phyloP scores from a whole-genome alignment of 495 filamentous ascomycete genomes.

The Venustampulla echinocandica region DNA sequence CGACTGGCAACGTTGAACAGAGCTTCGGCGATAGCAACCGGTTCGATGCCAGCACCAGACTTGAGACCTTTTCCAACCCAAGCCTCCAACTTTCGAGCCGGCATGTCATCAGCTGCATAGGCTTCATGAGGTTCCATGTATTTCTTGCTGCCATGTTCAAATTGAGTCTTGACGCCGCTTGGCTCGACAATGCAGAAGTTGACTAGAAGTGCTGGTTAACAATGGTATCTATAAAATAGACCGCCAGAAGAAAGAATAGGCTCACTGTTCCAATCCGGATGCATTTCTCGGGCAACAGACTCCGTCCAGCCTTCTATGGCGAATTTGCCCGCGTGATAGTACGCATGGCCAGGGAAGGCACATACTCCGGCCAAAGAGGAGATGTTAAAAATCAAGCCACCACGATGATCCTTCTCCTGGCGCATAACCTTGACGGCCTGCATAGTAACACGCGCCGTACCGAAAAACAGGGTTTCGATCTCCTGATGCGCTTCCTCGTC shows the following conservation, averaged over 20 bases:
- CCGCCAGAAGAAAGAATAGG: slow-evolving; percentile 2
- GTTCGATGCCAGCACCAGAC: slow-evolving; percentile 29
- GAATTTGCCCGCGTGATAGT: slow-evolving; percentile 49
- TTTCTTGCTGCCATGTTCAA: slow-evolving; percentile 21
- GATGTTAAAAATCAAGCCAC: slow-evolving; percentile 46
- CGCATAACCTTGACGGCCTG: slow-evolving; percentile 37
- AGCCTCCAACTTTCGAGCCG: slow-evolving; percentile 27
- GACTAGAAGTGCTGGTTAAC: slow-evolving; percentile 21
- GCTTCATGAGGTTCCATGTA: slow-evolving; percentile 26
- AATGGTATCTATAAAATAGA: neutral
- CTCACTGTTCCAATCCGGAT: slow-evolving; percentile 38
- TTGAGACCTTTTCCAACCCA: slow-evolving; percentile 28
- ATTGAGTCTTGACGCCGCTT: slow-evolving; percentile 41
- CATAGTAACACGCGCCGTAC: slow-evolving; percentile 33
- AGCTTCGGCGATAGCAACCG: slow-evolving; percentile 28
- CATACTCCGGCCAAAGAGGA: slow-evolving; percentile 42
- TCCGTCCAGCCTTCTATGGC: slow-evolving; percentile 49
- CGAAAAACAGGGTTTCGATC: slow-evolving; percentile 48
- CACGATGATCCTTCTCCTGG: slow-evolving; percentile 16
- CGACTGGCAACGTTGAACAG: slow-evolving; percentile 31
- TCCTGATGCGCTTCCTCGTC: slow-evolving; percentile 30
- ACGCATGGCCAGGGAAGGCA: slow-evolving; percentile 40
- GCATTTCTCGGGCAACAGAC: slow-evolving; percentile 39
- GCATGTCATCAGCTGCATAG: slow-evolving; percentile 30
- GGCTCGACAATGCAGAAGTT: slow-evolving; percentile 42